Conservation (phyloP, 768 basidiomycete species). For the Tylopilus plumbeoviolaceoides region DNA sequence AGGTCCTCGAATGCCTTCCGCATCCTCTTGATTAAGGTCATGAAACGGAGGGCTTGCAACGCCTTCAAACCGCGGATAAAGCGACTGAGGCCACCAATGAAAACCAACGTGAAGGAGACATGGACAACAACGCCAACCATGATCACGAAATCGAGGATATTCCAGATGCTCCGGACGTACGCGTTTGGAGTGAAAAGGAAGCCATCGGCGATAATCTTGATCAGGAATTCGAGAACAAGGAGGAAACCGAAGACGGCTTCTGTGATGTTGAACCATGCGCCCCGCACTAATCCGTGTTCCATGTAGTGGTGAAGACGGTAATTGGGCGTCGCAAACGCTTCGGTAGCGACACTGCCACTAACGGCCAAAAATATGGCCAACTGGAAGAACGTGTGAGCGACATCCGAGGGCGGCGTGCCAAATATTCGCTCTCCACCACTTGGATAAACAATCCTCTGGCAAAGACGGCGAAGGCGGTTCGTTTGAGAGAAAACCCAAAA, state of each 20-base stretch:
- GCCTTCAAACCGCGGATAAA: conserved; percentile 84
- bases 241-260: conserved; percentile 68
- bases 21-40: conserved; percentile 86
- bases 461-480: conserved; percentile 64
- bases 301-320: conserved; percentile 74
- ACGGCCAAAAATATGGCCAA: conserved; percentile 70
- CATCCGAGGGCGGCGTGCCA: conserved; percentile 63
- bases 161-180: conserved; percentile 90
- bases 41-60: conserved; percentile 80
- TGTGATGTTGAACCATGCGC: conserved; percentile 84
- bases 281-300: conserved; percentile 53
- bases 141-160: conserved; percentile 83
- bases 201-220: conserved; percentile 93
- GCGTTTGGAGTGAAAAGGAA: conserved; percentile 89
- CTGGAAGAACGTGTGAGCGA: conserved; percentile 71
- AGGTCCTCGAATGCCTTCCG: conserved; percentile 82
- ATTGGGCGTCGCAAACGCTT: conserved; percentile 76
- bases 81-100: conserved; percentile 76
- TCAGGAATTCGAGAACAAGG: conserved; percentile 76
- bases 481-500: conserved; percentile 88
- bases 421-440: conserved; percentile 84
- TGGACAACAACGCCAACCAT: conserved; percentile 75
- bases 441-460: conserved; percentile 81
- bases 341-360: conserved; percentile 76
- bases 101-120: conserved; percentile 64